Conservation (phyloP, 164 flowering plant species). For the Liquidambar formosana region DNA sequence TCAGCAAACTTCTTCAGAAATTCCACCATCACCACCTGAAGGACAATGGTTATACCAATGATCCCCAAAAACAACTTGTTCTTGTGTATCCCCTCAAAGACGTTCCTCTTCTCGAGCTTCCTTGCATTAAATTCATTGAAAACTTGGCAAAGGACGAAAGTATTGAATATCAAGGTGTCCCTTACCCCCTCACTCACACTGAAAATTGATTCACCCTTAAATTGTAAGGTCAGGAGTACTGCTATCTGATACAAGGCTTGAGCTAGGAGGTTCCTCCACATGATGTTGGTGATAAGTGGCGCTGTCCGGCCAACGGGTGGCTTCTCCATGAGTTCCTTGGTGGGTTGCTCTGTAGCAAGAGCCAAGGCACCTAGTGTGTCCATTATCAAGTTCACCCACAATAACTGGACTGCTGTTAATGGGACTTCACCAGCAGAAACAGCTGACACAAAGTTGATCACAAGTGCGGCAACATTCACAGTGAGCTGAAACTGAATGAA, state of each 20-base stretch:
- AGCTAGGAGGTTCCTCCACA: slow-evolving; percentile 26
- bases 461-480: no score
- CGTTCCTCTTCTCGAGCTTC: slow-evolving; percentile 34
- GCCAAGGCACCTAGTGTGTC: slow-evolving; percentile 28
- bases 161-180: slow-evolving; percentile 25
- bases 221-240: slow-evolving; percentile 18
- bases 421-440: no score
- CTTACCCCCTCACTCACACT: slow-evolving; percentile 12
- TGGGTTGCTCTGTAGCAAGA: slow-evolving; percentile 22
- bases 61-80: slow-evolving; percentile 28
- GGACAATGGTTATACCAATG: slow-evolving; percentile 17
- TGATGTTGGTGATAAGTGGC: slow-evolving; percentile 25
- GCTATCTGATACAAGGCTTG: slow-evolving; percentile 23
- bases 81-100: slow-evolving; percentile 25
- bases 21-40: slow-evolving; percentile 33
- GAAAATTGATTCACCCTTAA: slow-evolving; percentile 14
- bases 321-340: slow-evolving; percentile 22
- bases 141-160: slow-evolving; percentile 25
- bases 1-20: slow-evolving; percentile 31
- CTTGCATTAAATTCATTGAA: slow-evolving; percentile 19
- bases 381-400: slow-evolving; percentile 29
- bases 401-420: slow-evolving; percentile 21
- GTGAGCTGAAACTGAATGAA: no score
- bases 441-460: slow-evolving; percentile 18
- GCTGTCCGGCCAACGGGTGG: slow-evolving; percentile 16